Evolutionary conservation across 1,139 yeast genomes (phyloP).

Genomic region (Petasospora fabianii): DNA sequence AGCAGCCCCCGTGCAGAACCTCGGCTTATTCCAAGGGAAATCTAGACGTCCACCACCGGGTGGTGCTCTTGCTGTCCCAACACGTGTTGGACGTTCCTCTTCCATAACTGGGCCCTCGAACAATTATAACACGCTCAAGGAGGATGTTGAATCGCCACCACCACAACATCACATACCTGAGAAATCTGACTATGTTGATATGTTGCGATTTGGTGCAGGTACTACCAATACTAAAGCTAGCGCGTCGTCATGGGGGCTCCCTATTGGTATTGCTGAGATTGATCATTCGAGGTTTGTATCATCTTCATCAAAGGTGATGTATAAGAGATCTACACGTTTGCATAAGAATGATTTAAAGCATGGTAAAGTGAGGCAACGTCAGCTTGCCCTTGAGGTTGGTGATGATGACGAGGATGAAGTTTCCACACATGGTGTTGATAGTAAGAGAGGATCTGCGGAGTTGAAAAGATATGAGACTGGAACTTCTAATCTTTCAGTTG

Average conservation of each 20-base stretch:
- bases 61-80: conserved; percentile 28
- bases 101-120: conserved; percentile 24
- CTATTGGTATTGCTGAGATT: conserved; percentile 57
- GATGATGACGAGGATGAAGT: conserved; percentile 43
- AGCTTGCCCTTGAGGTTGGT: conserved; percentile 75
- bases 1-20: conserved; percentile 45
- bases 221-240: conserved; percentile 57
- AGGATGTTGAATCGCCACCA: conserved; percentile 9
- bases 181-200: conserved; percentile 53
- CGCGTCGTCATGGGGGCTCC: conserved; percentile 58
- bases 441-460: conserved; percentile 15
- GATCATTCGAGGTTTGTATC: conserved; percentile 25
- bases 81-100: conserved; percentile 33
- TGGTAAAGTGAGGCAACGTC: conserved; percentile 69
- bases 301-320: conserved; percentile 10
- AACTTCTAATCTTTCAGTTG: conserved; percentile 6
- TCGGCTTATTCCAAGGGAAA: conserved; percentile 13
- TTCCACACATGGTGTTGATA: conserved; percentile 1
- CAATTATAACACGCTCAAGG: conserved; percentile 19
- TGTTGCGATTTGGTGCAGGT: conserved; percentile 40
- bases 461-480: conserved; percentile 17
- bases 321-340: conserved; percentile 20
- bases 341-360: conserved; percentile 56
- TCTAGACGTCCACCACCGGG: conserved; percentile 35
- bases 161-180: conserved; percentile 39